Base-by-base conservation (phyloP, 345 rosid genomes). In the Diplotaxis tenuifolia region DNA sequence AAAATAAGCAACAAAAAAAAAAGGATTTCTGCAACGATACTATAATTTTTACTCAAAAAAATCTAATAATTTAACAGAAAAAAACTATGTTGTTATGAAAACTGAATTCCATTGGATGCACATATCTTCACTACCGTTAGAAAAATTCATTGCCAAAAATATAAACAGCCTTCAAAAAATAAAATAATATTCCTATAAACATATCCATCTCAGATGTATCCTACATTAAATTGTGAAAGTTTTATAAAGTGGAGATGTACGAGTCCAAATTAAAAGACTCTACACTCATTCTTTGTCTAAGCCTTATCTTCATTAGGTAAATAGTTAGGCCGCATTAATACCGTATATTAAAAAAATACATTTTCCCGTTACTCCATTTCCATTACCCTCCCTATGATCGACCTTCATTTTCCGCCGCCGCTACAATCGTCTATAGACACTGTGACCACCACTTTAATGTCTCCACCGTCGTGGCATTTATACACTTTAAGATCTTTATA, bases 401-500 rank as follows among this genome's bases (percentile, higher is more conserved):
- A 73, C 23, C 67, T 40, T 16, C 67, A 50, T 58, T 50, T 47
- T 47, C 72, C 59, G 15, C 65, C 65, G 57, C 66, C 59, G 25
- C 58, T 42, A 73, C 71, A 20, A 64, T 23, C 42, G 10, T 62
- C 6, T 62, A 62, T 22, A 62, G 29, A 62, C 55, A 65, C 77
- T 65, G 71, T 73, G 71, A 29, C 58, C 77, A 65, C 65, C 36
- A 57, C 77, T 3, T 19, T 38, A 9, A 8, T 32, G 8, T 32
- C 49, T 9, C 47, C 77, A 72, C 55, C 56, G 56, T 53, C 42
- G 19, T 63, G 12, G 28, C 40, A 22, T 28, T 38, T 15, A 32
- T 1, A 34, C 16, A 10, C 16, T 34, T 25, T 71, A 6, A 50
- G 75, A 32, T 62, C 29, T 34, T 59, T 42, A 40, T 40, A 42